Percentiles rank a stretch among this genome's conserved stretches.
Evolutionary conservation across 345 rosid species (phyloP).

Genomic region (Lagerstroemia speciosa): DNA sequence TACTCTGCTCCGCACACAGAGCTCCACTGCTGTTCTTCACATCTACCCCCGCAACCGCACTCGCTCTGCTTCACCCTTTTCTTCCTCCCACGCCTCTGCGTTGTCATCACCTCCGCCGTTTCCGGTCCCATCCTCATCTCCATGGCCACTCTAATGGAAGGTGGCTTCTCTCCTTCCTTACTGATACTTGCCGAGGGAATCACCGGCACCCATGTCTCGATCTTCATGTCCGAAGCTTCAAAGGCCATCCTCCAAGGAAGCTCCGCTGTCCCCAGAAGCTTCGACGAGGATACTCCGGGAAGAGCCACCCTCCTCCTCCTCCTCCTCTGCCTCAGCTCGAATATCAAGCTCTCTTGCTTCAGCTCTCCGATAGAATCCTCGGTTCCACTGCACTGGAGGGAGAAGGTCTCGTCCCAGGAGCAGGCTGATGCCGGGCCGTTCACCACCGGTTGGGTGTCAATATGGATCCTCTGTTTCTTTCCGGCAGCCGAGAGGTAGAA

Average conservation of each 20-base stretch:
- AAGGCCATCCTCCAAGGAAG: slow-evolving; percentile 35
- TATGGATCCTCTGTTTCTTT: slow-evolving; percentile 31
- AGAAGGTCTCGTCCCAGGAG: slow-evolving; percentile 53
- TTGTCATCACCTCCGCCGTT: slow-evolving; percentile 1
- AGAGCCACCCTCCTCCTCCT: slow-evolving; percentile 16
- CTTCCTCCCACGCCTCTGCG: slow-evolving; percentile 10
- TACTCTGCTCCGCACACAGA: slow-evolving; percentile 20
- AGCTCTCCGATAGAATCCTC: slow-evolving; percentile 35
- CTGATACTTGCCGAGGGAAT: slow-evolving; percentile 7
- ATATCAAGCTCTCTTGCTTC: slow-evolving; percentile 37
- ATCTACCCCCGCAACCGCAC: slow-evolving; percentile 20
- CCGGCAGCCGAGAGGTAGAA: slow-evolving; percentile 51
- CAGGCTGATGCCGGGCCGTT: slow-evolving; percentile 22
- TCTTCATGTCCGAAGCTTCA: slow-evolving; percentile 39
- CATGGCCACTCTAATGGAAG: slow-evolving; percentile 33
- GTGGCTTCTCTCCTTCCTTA: slow-evolving; percentile 25
- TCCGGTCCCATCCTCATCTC: slow-evolving; percentile 13
- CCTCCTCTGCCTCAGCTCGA: slow-evolving; percentile 55
- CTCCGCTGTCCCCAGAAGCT: slow-evolving; percentile 52
- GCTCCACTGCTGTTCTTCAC: background rate
- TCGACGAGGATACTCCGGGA: slow-evolving; percentile 24
- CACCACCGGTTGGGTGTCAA: slow-evolving; percentile 46
- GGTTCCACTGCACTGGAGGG: slow-evolving; percentile 47
- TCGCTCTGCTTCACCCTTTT: slow-evolving; percentile 10
- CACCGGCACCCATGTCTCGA: slow-evolving; percentile 39